phyloP scores from a whole-genome alignment of 2,329 filamentous ascomycete species.

The Alternaria sp. region DNA sequence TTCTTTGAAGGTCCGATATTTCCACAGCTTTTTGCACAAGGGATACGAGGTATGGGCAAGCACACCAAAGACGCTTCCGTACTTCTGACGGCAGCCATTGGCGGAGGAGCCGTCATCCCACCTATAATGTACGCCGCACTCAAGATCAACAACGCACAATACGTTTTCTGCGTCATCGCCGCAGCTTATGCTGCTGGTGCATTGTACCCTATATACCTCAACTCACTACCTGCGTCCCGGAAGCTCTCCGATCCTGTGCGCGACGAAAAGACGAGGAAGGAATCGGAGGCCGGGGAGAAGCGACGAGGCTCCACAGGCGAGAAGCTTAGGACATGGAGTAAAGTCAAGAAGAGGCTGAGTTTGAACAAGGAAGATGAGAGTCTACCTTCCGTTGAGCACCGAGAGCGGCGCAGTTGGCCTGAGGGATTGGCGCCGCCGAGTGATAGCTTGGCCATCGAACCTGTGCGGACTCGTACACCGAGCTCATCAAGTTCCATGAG shows the following conservation, averaged over 20 bases:
- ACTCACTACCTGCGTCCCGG: conserved; percentile 57
- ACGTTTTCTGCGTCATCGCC: conserved; percentile 63
- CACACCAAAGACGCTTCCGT: conserved; percentile 66
- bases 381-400: conserved; percentile 43
- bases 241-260: conserved; percentile 61
- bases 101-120: conserved; percentile 64
- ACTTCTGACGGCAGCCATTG: conserved; percentile 63
- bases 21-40: conserved; percentile 66
- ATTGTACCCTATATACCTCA: conserved; percentile 65
- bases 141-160: conserved; percentile 53
- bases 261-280: conserved; percentile 42
- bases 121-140: conserved; percentile 62
- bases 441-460: conserved; percentile 27
- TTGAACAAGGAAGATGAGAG: conserved; percentile 30
- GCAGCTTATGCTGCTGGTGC: conserved; percentile 61
- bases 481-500: conserved; percentile 16
- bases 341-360: conserved; percentile 35
- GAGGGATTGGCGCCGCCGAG: conserved; percentile 34
- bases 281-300: conserved; percentile 36
- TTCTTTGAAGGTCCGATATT: conserved; percentile 70
- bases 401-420: conserved; percentile 45
- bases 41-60: conserved; percentile 64
- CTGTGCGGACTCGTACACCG: conserved; percentile 20
- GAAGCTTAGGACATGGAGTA: conserved; percentile 35
- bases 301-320: conserved; percentile 30